Evolutionary conservation across 441 rosid genomes (phyloP).

Genomic region (Gossypium aridum): DNA sequence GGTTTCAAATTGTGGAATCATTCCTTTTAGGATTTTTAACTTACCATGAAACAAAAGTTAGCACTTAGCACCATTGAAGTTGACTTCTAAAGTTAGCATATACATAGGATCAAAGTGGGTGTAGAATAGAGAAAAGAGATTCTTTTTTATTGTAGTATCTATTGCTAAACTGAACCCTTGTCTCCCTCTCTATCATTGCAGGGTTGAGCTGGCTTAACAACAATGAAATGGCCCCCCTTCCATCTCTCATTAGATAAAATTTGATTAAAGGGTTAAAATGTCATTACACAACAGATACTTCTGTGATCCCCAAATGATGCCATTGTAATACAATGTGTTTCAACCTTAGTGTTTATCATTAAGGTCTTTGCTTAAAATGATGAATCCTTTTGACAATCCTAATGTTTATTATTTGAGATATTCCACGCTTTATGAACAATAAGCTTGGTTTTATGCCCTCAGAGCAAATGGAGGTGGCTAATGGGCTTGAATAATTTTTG

Average conservation of each 20-base stretch:
- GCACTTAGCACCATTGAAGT: background rate
- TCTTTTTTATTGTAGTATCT: too few relatives aligned
- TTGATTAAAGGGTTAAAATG: background rate
- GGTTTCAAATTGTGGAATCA: background rate
- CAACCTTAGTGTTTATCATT: background rate
- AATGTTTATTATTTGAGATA: background rate
- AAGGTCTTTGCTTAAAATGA: background rate
- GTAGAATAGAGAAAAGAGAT: too few relatives aligned
- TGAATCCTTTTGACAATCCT: background rate
- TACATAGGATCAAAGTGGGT: too few relatives aligned
- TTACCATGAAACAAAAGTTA: background rate
- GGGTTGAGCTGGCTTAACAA: background rate
- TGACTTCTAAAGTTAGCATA: background rate
- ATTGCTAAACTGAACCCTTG: background rate
- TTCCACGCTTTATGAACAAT: background rate
- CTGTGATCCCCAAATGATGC: background rate
- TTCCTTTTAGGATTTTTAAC: background rate
- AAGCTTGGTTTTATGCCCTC: too few relatives aligned
- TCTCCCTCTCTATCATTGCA: background rate
- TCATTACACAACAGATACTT: background rate
- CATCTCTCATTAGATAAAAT: background rate
- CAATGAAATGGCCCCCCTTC: background rate
- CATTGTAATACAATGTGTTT: background rate
- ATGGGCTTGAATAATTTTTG: too few relatives aligned
- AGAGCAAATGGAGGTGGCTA: too few relatives aligned